Percentiles rank a stretch among this genome's conserved stretches.
Conservation (phyloP, 2,329 filamentous ascomycete species). For the Lecanicillium sp. region DNA sequence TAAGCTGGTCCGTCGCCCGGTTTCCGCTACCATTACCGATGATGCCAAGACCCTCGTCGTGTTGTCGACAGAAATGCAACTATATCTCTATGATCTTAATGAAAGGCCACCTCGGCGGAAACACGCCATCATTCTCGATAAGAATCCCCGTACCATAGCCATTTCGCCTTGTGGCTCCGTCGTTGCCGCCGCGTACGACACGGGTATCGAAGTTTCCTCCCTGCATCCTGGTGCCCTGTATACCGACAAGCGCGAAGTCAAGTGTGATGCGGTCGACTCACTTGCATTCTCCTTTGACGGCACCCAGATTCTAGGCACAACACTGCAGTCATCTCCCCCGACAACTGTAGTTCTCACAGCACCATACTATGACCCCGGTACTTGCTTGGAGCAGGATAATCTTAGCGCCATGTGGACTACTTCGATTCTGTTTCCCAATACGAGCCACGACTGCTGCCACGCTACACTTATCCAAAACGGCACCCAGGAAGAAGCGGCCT, state of each 20-base stretch:
- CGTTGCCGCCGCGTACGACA: constrained; percentile 75
- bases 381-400: constrained; percentile 55
- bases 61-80: constrained; percentile 71
- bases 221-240: constrained; percentile 54
- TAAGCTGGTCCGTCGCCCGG: constrained; percentile 68
- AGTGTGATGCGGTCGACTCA: constrained; percentile 67
- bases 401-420: constrained; percentile 76
- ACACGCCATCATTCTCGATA: constrained; percentile 70
- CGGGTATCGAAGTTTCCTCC: constrained; percentile 81
- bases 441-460: constrained; percentile 71
- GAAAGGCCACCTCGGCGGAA: constrained; percentile 57
- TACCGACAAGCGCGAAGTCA: constrained; percentile 66
- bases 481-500: constrained; percentile 56
- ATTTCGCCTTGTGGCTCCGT: constrained; percentile 76
- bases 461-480: constrained; percentile 60
- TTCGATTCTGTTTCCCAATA: constrained; percentile 75
- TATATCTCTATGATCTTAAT: constrained; percentile 73
- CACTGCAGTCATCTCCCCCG: constrained; percentile 52
- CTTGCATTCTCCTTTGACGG: constrained; percentile 71
- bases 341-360: constrained; percentile 71
- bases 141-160: constrained; percentile 69
- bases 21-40: constrained; percentile 71
- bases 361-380: constrained; percentile 69
- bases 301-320: constrained; percentile 70
- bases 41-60: constrained; percentile 71